phyloP scores from a whole-genome alignment of 2,329 filamentous ascomycete species.

The Arthrocladium fulminans region DNA sequence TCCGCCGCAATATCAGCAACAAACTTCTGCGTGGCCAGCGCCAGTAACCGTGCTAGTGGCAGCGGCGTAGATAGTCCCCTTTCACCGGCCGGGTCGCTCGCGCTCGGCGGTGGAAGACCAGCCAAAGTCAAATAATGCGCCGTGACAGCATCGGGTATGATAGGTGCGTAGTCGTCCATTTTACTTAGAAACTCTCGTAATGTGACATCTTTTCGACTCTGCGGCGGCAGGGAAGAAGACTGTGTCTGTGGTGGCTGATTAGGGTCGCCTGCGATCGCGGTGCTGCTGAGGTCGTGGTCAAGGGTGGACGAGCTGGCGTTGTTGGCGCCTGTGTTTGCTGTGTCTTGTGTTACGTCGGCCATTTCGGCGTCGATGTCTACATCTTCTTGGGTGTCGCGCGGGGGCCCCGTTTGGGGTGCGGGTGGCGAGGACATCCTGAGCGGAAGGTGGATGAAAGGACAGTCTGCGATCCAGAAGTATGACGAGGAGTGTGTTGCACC shows the following conservation, averaged over 20 bases:
- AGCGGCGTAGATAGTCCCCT: constrained; percentile 70
- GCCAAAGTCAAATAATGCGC: constrained; percentile 97
- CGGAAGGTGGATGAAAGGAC: background rate
- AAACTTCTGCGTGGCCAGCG: constrained; percentile 98
- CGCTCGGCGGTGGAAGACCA: constrained; percentile 80
- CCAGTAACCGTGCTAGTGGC: constrained; percentile 82
- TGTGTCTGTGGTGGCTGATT: constrained; percentile 12
- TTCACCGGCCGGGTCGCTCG: constrained; percentile 61
- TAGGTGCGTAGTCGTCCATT: constrained; percentile 97
- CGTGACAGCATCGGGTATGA: constrained; percentile 95
- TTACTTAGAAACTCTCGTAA: constrained; percentile 86
- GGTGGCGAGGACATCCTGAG: constrained; percentile 17
- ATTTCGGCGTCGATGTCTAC: constrained; percentile 27
- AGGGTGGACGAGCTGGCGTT: constrained; percentile 14
- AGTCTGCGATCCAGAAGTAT: background rate
- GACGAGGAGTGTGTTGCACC: too few species aligned
- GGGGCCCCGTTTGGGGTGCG: constrained; percentile 6
- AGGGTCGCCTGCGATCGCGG: constrained; percentile 2
- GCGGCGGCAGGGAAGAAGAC: constrained; percentile 32
- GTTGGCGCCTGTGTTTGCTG: constrained; percentile 18
- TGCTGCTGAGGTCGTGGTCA: constrained; percentile 14
- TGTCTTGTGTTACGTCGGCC: constrained; percentile 21
- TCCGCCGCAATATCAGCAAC: constrained; percentile 95
- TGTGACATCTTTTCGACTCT: constrained; percentile 82
- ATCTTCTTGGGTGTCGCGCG: constrained; percentile 8